Percentiles rank a stretch among this genome's conserved stretches.
Conservation (phyloP, 768 basidiomycete genomes). For the Lentinula edodes region DNA sequence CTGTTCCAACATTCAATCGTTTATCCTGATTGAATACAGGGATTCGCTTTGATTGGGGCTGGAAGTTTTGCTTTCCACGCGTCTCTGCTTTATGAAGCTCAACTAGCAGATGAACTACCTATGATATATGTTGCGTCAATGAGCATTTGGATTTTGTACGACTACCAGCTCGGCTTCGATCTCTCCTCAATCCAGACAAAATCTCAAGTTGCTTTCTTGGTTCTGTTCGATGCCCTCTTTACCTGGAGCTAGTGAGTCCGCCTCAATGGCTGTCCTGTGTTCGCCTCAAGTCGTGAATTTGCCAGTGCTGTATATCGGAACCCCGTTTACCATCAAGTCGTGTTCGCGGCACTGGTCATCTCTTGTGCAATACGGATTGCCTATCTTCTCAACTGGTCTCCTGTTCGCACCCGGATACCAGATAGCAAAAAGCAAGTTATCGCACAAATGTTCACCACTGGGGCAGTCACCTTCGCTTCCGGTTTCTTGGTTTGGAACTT, state of each 20-base stretch:
- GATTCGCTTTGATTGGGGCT: slow-evolving; percentile 63
- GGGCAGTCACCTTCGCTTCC: slow-evolving; percentile 49
- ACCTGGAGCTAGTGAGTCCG: slow-evolving; percentile 67
- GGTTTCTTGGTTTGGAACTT: slow-evolving; percentile 79
- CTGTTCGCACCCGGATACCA: slow-evolving; percentile 34
- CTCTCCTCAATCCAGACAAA: slow-evolving; percentile 31
- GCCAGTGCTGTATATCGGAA: slow-evolving; percentile 61
- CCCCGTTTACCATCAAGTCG: slow-evolving; percentile 74
- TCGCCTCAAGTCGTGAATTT: background rate
- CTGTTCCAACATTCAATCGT: background rate
- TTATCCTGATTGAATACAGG: slow-evolving; percentile 29
- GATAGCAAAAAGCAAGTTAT: slow-evolving; percentile 35
- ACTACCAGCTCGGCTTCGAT: slow-evolving; percentile 46
- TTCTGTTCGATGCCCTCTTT: slow-evolving; percentile 54
- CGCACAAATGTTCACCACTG: slow-evolving; percentile 42
- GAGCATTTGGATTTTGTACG: slow-evolving; percentile 55
- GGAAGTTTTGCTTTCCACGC: slow-evolving; percentile 80
- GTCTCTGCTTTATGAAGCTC: slow-evolving; percentile 68
- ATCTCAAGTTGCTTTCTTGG: slow-evolving; percentile 28
- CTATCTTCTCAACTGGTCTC: slow-evolving; percentile 45
- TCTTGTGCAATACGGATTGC: slow-evolving; percentile 38
- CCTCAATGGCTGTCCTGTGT: background rate
- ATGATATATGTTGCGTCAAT: slow-evolving; percentile 73
- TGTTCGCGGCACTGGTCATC: slow-evolving; percentile 60
- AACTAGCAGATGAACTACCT: slow-evolving; percentile 77